Conservation (phyloP, 1,284 basidiomycete genomes). For the Omphalotus olearius region DNA sequence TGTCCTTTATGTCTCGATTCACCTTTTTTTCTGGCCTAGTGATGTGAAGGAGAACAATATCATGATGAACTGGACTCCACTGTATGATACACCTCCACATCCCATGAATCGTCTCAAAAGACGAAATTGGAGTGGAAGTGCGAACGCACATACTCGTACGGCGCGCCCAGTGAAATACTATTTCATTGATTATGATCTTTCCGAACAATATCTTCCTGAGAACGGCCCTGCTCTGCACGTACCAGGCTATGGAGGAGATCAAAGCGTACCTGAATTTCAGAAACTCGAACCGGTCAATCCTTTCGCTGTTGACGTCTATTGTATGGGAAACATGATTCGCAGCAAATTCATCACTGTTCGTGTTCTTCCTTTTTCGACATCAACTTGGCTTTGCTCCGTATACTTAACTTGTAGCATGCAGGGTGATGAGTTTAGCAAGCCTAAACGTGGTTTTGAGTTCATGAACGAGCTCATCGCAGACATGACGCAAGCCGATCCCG, state of each 20-base stretch:
- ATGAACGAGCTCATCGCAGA: slow-evolving; percentile 20
- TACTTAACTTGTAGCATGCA: no score
- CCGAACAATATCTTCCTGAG: slow-evolving; percentile 18
- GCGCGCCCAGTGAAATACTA: slow-evolving; percentile 24
- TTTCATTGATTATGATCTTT: slow-evolving; percentile 29
- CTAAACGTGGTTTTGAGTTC: slow-evolving; percentile 19
- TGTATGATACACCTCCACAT: slow-evolving; percentile 25
- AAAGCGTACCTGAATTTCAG: slow-evolving; percentile 9
- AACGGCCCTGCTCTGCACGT: background rate
- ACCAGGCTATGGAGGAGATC: slow-evolving; percentile 6
- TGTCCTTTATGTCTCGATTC: background rate
- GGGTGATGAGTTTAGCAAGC: background rate
- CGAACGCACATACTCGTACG: slow-evolving; percentile 24
- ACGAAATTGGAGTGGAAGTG: slow-evolving; percentile 17
- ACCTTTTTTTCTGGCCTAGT: slow-evolving; percentile 17
- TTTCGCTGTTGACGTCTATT: slow-evolving; percentile 12
- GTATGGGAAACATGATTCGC: slow-evolving; percentile 11
- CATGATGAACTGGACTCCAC: slow-evolving; percentile 29
- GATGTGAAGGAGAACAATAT: slow-evolving; percentile 30
- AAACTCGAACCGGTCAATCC: slow-evolving; percentile 10
- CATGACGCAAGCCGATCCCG: slow-evolving; percentile 24
- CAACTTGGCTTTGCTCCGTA: no score
- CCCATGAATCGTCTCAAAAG: slow-evolving; percentile 13
- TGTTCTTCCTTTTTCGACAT: background rate
- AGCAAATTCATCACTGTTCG: slow-evolving; percentile 3